Conservation (phyloP, 345 rosid genomes). For the Trapa incisa region DNA sequence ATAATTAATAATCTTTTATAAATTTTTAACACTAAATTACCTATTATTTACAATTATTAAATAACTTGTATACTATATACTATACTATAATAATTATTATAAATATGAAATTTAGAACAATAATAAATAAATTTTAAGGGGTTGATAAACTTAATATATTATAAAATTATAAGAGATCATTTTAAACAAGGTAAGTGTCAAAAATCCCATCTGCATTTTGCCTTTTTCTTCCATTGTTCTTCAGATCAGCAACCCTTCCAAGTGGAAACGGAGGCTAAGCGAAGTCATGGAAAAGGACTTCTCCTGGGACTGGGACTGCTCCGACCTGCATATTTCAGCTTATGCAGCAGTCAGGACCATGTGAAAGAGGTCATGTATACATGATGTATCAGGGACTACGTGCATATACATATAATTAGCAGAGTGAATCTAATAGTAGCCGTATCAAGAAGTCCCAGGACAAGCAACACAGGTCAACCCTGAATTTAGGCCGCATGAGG, state of each 20-base stretch:
- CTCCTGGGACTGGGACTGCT: constrained; percentile 54
- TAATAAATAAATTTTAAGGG: no score
- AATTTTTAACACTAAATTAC: no score
- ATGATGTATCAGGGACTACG: not conserved
- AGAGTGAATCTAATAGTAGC: not conserved
- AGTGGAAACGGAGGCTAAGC: constrained; percentile 34
- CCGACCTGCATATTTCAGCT: constrained; percentile 49
- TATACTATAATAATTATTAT: no score
- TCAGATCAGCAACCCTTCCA: constrained; percentile 31
- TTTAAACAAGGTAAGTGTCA: not conserved
- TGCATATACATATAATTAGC: not conserved
- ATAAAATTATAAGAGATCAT: no score
- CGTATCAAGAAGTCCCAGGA: not conserved
- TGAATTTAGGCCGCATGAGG: no score
- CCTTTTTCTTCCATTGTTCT: not conserved
- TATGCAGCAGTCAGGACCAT: constrained; percentile 33
- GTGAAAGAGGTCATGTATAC: constrained; percentile 15
- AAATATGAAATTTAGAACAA: no score
- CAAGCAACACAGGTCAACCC: no score
- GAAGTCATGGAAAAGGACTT: constrained; percentile 55
- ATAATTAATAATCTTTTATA: no score
- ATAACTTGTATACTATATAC: no score
- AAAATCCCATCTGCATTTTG: not conserved
- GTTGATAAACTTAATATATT: no score
- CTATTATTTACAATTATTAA: no score